phyloP scores from a whole-genome alignment of 306 rosid species.

The Crataegus laevigata region DNA sequence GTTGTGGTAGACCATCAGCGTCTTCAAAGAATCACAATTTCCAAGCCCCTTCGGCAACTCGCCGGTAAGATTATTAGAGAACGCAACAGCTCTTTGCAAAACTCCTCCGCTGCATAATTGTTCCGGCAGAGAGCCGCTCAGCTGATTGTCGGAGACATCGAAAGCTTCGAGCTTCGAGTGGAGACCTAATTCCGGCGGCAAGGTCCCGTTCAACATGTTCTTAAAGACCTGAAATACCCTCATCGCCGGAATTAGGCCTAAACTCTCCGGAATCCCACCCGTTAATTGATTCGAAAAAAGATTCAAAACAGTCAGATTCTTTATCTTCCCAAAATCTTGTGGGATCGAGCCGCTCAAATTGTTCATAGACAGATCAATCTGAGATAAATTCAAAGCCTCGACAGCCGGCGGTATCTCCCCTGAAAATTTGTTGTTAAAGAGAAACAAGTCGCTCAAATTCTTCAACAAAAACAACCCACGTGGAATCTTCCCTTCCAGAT shows the following conservation, averaged over 20 bases:
- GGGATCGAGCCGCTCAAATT: slow-evolving; percentile 64
- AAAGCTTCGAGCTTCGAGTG: slow-evolving; percentile 48
- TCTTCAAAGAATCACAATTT: slow-evolving; percentile 39
- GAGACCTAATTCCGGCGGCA: slow-evolving; percentile 66
- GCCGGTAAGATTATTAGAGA: slow-evolving; percentile 52
- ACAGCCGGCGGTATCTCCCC: slow-evolving; percentile 52
- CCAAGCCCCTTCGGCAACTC: slow-evolving; percentile 51
- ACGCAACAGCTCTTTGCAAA: slow-evolving; percentile 46
- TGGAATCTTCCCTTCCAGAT: slow-evolving; percentile 57
- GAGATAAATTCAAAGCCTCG: slow-evolving; percentile 35
- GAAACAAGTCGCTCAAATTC: slow-evolving; percentile 31
- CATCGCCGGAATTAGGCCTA: slow-evolving; percentile 44
- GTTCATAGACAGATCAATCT: slow-evolving; percentile 44
- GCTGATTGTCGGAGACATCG: slow-evolving; percentile 56
- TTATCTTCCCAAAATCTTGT: slow-evolving; percentile 39
- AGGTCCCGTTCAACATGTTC: slow-evolving; percentile 61
- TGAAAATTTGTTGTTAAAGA: slow-evolving; percentile 42
- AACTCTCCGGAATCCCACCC: slow-evolving; percentile 52
- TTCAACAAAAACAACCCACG: slow-evolving; percentile 33
- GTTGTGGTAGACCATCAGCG: slow-evolving; percentile 43
- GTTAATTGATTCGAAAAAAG: slow-evolving; percentile 45
- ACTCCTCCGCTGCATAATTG: slow-evolving; percentile 52
- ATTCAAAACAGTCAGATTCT: slow-evolving; percentile 28
- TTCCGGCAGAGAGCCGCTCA: slow-evolving; percentile 58
- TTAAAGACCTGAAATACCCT: slow-evolving; percentile 32